phyloP scores from a whole-genome alignment of 495 filamentous ascomycete species.

The Letharia columbiana region DNA sequence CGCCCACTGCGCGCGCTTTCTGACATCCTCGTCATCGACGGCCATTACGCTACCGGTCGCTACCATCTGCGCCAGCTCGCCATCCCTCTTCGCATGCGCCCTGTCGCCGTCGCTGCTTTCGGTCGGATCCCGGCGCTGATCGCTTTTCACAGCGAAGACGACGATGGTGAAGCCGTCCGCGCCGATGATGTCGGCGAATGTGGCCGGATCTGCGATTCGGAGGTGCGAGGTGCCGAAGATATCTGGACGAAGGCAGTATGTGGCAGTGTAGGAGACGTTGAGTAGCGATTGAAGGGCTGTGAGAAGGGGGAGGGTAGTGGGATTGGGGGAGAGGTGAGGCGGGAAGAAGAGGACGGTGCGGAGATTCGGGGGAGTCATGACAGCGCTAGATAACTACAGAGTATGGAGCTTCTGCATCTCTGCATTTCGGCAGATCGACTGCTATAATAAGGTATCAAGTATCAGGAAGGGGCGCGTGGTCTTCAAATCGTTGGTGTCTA shows the following conservation, averaged over 20 bases:
- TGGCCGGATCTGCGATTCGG: not conserved
- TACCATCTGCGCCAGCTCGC: not conserved
- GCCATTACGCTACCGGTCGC: not conserved
- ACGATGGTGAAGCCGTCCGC: not conserved
- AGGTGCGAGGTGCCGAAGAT: not conserved
- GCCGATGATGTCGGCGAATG: not conserved
- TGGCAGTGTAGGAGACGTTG: not conserved
- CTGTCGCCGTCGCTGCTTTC: not conserved
- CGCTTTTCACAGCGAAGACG: not conserved
- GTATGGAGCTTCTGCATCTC: no score
- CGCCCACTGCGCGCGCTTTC: not conserved
- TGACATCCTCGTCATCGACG: not conserved
- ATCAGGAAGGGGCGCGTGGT: no score
- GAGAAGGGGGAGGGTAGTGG: not conserved
- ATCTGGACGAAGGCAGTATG: not conserved
- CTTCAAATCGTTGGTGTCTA: no score
- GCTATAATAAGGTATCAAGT: no score
- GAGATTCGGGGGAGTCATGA: not conserved
- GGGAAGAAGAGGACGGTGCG: not conserved
- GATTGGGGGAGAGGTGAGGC: not conserved
- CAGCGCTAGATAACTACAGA: not conserved
- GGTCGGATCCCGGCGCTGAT: not conserved
- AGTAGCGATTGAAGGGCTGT: not conserved
- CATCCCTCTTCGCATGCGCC: not conserved
- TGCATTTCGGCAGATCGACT: no score